Percentiles rank a stretch among this genome's conserved stretches.
phyloP scores from a whole-genome alignment of 352 stramenopile species.

The Phytophthora crassamura region DNA sequence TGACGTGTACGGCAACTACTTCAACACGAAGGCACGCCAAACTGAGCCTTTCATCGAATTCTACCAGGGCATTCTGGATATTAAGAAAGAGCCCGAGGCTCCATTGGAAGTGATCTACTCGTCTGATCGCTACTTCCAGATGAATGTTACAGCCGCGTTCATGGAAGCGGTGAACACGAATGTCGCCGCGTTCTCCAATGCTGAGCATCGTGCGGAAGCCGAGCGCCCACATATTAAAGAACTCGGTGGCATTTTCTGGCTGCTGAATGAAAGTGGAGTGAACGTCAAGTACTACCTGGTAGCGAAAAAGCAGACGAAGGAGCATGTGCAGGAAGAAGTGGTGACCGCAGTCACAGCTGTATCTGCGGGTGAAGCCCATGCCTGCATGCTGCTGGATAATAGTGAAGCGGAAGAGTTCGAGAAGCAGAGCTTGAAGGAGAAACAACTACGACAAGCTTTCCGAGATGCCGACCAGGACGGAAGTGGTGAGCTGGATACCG shows the following conservation, averaged over 20 bases:
- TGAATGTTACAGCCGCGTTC: conserved; percentile 87
- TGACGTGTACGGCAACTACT: conserved; percentile 90
- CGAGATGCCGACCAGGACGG: conserved; percentile 73
- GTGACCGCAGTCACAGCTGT: conserved; percentile 65
- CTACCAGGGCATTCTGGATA: conserved; percentile 78
- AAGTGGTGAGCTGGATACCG: conserved; percentile 79
- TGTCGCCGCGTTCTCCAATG: conserved; percentile 69
- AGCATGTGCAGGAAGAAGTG: conserved; percentile 55
- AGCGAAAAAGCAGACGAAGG: conserved; percentile 69
- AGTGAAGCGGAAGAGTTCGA: conserved; percentile 81
- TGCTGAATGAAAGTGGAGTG: conserved; percentile 83
- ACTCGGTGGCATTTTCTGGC: conserved; percentile 84
- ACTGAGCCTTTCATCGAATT: conserved; percentile 89
- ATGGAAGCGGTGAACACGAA: conserved; percentile 84
- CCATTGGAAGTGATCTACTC: conserved; percentile 76
- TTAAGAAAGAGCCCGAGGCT: conserved; percentile 76
- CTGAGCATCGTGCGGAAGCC: conserved; percentile 48
- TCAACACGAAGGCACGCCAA: conserved; percentile 79
- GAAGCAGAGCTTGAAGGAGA: conserved; percentile 86
- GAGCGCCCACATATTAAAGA: conserved; percentile 84
- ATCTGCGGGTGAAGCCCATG: conserved; percentile 50
- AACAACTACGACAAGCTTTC: conserved; percentile 84
- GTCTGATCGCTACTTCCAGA: conserved; percentile 85
- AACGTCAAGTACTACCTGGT: conserved; percentile 87
- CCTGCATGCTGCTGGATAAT: conserved; percentile 69